Evolutionary conservation across 2,329 filamentous ascomycete species (phyloP).

Genomic region (Neospermospora avenae): DNA sequence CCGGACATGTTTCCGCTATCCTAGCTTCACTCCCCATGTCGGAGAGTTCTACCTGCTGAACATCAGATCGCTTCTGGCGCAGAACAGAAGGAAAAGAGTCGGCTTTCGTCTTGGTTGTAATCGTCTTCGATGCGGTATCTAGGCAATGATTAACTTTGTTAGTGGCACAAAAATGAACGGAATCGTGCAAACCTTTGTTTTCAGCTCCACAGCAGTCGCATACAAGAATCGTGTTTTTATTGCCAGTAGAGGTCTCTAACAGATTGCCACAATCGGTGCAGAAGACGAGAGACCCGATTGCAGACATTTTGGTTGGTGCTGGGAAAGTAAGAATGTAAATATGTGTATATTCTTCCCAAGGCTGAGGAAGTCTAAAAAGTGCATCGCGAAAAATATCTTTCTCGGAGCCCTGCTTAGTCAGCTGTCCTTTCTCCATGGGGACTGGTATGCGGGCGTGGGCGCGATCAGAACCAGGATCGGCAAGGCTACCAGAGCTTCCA

Average conservation of each 20-base stretch:
- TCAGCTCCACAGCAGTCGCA: slow-evolving; percentile 85
- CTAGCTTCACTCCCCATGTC: slow-evolving; percentile 72
- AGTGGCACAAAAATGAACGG: neutral
- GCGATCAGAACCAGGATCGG: too few relatives aligned
- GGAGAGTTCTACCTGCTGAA: slow-evolving; percentile 75
- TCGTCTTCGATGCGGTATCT: slow-evolving; percentile 72
- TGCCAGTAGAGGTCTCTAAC: slow-evolving; percentile 75
- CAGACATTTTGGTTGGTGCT: slow-evolving; percentile 60
- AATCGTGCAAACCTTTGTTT: slow-evolving; percentile 64
- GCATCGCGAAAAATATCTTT: neutral
- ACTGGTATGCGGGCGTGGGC: too few relatives aligned
- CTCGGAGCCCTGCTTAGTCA: slow-evolving; percentile 16
- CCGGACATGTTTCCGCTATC: slow-evolving; percentile 68
- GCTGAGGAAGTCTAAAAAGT: too few relatives aligned
- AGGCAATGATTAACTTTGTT: neutral
- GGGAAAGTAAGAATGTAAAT: neutral
- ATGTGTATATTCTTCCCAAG: neutral
- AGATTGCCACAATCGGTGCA: slow-evolving; percentile 92
- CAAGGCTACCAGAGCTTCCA: slow-evolving; percentile 19
- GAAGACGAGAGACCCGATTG: slow-evolving; percentile 88
- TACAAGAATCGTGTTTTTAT: slow-evolving; percentile 68
- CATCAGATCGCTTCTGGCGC: slow-evolving; percentile 79
- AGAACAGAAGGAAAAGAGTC: slow-evolving; percentile 89
- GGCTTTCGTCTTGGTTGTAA: slow-evolving; percentile 80
- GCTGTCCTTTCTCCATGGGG: neutral